Evolutionary conservation across 805 yeast genomes (phyloP).

Genomic region (Saccharomycopsis oosterbeekiorum): DNA sequence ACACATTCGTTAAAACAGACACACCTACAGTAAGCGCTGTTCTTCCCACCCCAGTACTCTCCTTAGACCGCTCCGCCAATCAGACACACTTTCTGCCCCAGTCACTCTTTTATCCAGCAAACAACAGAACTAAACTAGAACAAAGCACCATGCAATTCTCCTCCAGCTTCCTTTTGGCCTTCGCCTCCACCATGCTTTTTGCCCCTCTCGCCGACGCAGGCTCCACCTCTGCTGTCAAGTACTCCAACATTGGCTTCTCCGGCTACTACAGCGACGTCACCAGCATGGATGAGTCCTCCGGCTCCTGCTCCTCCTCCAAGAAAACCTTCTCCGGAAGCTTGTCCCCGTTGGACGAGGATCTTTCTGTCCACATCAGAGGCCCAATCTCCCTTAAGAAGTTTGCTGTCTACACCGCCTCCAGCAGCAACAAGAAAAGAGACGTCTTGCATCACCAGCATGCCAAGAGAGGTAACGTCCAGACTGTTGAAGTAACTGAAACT

Average conservation of each 20-base stretch:
- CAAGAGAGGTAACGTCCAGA: conserved; percentile 51
- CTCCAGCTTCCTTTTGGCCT: conserved; percentile 4
- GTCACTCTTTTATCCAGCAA: neutral
- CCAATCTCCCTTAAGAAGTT: conserved; percentile 73
- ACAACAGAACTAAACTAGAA: too few relatives aligned
- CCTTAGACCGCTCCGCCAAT: neutral
- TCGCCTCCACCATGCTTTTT: conserved; percentile 23
- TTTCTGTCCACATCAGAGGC: conserved; percentile 86
- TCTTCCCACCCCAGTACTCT: neutral
- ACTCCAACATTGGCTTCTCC: conserved; percentile 69
- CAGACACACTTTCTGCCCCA: neutral
- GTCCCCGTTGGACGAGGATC: conserved; percentile 78
- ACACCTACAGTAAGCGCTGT: too few relatives aligned
- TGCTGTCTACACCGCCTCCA: conserved; percentile 69
- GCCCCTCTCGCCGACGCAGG: conserved; percentile 31
- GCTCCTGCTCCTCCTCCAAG: conserved; percentile 57
- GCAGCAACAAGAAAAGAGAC: conserved; percentile 28
- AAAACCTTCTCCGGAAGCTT: conserved; percentile 57
- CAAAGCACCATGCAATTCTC: conserved; percentile 12
- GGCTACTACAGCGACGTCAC: conserved; percentile 80
- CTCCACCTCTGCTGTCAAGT: conserved; percentile 60
- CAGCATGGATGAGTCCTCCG: conserved; percentile 58
- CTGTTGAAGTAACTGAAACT: conserved; percentile 69
- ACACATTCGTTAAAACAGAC: too few relatives aligned
- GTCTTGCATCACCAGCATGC: conserved; percentile 37